Evolutionary conservation across 2,329 filamentous ascomycete genomes (phyloP), one percentile per base, ranked within the genome.

Genomic region (Dothideomycetes sp.): DNA sequence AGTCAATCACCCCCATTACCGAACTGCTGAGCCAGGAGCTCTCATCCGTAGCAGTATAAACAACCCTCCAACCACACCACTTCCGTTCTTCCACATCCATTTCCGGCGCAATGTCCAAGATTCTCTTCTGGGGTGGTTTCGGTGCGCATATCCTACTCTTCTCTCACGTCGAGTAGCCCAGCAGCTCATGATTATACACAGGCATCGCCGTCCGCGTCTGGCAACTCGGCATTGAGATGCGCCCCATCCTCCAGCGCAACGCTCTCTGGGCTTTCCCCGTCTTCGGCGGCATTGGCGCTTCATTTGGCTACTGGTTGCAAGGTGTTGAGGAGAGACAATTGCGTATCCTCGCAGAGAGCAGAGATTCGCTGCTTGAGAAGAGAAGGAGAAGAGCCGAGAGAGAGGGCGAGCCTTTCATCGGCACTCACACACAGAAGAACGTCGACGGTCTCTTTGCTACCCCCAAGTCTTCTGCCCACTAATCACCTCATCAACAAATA

Each of bases 211-310:
- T 88, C 59, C 84, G 89, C 55, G 76, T 91, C 65, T 95, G 88
- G 85, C 91, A 96, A 67, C 81, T 98, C 62, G 91, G 89, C 59
- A 91, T 98, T 63, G 87, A 98, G 71, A 94, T 94, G 87, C 86
- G 88, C 48, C 91, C 89, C 38, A 81, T 95, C 64, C 85, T 96
- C 74, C 80, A 82, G 67, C 78, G 74, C 58, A 73, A 82, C 60
- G 83, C 82, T 41, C 77, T 94, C 57, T 93, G 86, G 83, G 86
- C 79, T 37, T 98, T 94, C 70, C 91, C 91, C 41, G 67, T 89
- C 53, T 98, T 91, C 66, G 88, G 80, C 45, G 76, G 76, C 53
- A 77, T 86, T 49, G 88, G 88, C 54, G 88, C 81, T 53, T 85
- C 82, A 66, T 95, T 96, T 67, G 91, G 91, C 53, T 95, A 95